These are phyloP conservation scores for Simmondsia chinensis DNA, from an alignment of 148 eudicot species.

Conservation along the genomic window DNA sequence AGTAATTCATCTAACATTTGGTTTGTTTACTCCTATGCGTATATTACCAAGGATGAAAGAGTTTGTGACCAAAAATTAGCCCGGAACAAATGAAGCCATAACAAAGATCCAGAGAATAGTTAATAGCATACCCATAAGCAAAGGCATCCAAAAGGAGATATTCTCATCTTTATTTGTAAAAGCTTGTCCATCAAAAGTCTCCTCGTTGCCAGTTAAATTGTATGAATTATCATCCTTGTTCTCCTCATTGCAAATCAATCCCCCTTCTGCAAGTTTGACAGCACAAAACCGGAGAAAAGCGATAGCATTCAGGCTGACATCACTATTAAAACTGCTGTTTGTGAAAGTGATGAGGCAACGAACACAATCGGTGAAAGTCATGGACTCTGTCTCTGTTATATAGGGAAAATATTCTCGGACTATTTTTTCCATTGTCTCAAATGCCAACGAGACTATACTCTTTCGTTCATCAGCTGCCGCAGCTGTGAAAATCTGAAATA, in stretches of 20 bases:
- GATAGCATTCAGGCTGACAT: conserved; percentile 96
- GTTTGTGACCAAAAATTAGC: no score
- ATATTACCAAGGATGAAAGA: no score
- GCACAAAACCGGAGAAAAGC: conserved; percentile 99
- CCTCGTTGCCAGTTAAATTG: conserved; percentile 20
- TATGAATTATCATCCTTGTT: conserved; percentile 37
- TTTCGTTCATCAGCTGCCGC: conserved; percentile 99
- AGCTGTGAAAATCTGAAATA: conserved; percentile 72
- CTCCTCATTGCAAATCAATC: conserved; percentile 57
- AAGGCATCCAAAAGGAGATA: conserved; percentile 79
- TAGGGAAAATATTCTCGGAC: conserved; percentile 92
- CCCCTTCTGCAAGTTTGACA: conserved; percentile 96
- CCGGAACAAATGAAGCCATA: not conserved
- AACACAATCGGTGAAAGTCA: conserved; percentile 90
- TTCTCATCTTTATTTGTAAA: conserved; percentile 53
- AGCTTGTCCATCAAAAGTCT: conserved; percentile 36
- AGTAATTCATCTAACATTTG: no score
- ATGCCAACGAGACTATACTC: conserved; percentile 86
- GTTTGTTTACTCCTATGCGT: no score
- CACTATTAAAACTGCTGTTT: conserved; percentile 79
- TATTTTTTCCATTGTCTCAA: conserved; percentile 96
- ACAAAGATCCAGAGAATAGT: not conserved
- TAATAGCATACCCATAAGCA: conserved; percentile 65
- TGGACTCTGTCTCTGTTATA: conserved; percentile 91
- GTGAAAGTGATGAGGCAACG: conserved; percentile 95